phyloP scores from a whole-genome alignment of 129 eudicot genomes.

The Mikania micrantha region DNA sequence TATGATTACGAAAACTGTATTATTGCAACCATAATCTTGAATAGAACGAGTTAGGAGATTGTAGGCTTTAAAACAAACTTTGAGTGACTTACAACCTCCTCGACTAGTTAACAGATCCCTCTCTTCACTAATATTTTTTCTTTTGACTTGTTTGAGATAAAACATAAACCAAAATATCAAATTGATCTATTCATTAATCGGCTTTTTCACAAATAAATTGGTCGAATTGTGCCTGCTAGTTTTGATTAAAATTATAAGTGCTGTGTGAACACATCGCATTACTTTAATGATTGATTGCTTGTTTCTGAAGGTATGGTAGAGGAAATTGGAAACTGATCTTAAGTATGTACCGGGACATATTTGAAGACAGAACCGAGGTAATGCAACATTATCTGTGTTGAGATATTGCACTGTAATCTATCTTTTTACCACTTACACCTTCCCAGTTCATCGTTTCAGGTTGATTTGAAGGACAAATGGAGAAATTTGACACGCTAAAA shows the following conservation, averaged over 20 bases:
- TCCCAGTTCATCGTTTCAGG: conserved; percentile 30
- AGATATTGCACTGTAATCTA: background rate
- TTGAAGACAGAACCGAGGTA: conserved; percentile 77
- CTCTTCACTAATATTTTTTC: background rate
- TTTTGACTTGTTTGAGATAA: background rate
- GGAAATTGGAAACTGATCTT: conserved; percentile 81
- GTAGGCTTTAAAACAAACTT: background rate
- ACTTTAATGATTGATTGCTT: background rate
- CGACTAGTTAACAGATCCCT: background rate
- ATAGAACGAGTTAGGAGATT: background rate
- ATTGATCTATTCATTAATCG: background rate
- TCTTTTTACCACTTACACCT: conserved; percentile 3
- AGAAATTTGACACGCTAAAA: conserved; percentile 43
- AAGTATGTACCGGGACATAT: conserved; percentile 37
- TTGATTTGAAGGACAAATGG: conserved; percentile 82
- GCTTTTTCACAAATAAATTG: too few relatives aligned
- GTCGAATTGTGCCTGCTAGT: background rate
- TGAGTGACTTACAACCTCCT: background rate
- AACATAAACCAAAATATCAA: background rate
- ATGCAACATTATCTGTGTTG: background rate
- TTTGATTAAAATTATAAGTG: background rate
- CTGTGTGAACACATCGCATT: conserved; percentile 1
- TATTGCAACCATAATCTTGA: background rate
- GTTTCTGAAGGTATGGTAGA: conserved; percentile 47
- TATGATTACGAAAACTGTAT: background rate